phyloP scores from a whole-genome alignment of 768 basidiomycete genomes.

The Auricularia sp. region DNA sequence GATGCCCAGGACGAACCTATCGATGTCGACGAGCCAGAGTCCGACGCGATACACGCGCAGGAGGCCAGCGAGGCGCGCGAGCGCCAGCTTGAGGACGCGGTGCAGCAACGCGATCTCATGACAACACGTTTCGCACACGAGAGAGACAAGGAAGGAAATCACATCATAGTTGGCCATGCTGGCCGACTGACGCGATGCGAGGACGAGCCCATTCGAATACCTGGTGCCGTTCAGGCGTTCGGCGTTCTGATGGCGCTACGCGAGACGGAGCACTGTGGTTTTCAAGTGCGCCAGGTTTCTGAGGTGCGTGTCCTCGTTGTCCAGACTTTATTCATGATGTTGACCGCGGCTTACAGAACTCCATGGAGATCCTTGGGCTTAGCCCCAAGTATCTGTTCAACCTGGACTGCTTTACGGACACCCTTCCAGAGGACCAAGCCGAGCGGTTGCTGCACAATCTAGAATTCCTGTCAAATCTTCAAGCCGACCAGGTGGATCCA shows the following conservation, averaged over 20 bases:
- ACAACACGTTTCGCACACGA: slow-evolving; percentile 59
- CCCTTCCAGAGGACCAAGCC: slow-evolving; percentile 54
- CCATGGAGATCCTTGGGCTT: slow-evolving; percentile 62
- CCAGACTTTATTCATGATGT: not conserved
- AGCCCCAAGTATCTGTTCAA: slow-evolving; percentile 62
- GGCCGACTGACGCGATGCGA: slow-evolving; percentile 58
- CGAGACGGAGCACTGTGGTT: slow-evolving; percentile 42
- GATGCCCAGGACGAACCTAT: slow-evolving; percentile 7
- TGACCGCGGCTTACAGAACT: slow-evolving; percentile 39
- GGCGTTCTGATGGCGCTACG: slow-evolving; percentile 71
- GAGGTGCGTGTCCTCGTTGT: slow-evolving; percentile 33
- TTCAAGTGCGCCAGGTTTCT: slow-evolving; percentile 67
- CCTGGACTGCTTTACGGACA: slow-evolving; percentile 62
- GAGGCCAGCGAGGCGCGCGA: not conserved
- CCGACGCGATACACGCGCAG: not conserved
- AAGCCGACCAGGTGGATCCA: slow-evolving; percentile 23
- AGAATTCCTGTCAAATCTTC: slow-evolving; percentile 49
- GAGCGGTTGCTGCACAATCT: slow-evolving; percentile 65
- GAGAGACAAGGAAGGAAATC: slow-evolving; percentile 55
- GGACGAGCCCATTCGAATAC: slow-evolving; percentile 79
- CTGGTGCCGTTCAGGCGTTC: slow-evolving; percentile 74
- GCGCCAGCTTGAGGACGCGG: not conserved
- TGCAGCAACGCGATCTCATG: slow-evolving; percentile 23
- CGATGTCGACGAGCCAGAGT: not conserved
- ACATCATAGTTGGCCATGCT: slow-evolving; percentile 61